Percentiles rank a stretch among this genome's conserved stretches.
phyloP scores from a whole-genome alignment of 345 rosid species.

The Cardamine occulta region DNA sequence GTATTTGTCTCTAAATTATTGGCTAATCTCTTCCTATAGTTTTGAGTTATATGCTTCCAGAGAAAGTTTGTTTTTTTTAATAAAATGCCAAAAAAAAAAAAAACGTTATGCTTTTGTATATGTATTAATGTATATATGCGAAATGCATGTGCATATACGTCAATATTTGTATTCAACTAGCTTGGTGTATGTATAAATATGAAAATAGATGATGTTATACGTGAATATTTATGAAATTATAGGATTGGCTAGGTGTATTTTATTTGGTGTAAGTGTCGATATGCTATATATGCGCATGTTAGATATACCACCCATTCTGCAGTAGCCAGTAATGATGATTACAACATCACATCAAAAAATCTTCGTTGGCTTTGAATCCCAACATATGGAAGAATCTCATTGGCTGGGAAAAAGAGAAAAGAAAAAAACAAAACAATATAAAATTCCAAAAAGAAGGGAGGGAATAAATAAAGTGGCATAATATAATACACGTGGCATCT shows the following conservation, averaged over 20 bases:
- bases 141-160: background rate
- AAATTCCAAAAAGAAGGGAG: slow-evolving; percentile 33
- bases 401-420: slow-evolving; percentile 27
- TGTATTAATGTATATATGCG: background rate
- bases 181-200: background rate
- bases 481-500: slow-evolving; percentile 28
- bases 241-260: background rate
- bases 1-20: slow-evolving; percentile 10
- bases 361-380: slow-evolving; percentile 41
- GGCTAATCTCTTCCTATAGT: slow-evolving; percentile 16
- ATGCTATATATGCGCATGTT: slow-evolving; percentile 37
- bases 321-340: slow-evolving; percentile 42
- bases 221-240: background rate
- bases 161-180: background rate
- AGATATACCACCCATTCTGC: slow-evolving; percentile 19
- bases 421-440: slow-evolving; percentile 15
- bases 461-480: slow-evolving; percentile 42
- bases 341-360: slow-evolving; percentile 42
- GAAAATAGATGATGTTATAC: background rate
- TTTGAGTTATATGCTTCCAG: background rate
- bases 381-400: slow-evolving; percentile 38
- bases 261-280: background rate
- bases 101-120: background rate
- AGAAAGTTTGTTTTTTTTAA: too few relatives aligned
- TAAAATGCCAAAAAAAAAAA: background rate